Conservation (phyloP, 495 filamentous ascomycete genomes). For the Aspergillus sparsus region DNA sequence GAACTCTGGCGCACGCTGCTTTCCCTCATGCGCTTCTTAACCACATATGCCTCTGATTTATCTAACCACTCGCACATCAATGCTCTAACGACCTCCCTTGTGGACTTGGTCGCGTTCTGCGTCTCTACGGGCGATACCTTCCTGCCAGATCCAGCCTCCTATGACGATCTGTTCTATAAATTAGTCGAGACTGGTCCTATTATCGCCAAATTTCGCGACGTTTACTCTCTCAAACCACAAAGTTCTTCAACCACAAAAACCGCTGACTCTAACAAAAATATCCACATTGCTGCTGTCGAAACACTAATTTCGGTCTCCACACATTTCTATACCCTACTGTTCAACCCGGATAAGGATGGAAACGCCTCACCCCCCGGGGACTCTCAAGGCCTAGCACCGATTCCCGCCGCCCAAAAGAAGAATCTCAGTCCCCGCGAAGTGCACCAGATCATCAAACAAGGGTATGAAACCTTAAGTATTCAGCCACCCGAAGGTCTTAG, state of each 20-base stretch:
- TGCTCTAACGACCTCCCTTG: conserved; percentile 52
- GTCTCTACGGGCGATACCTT: conserved; percentile 89
- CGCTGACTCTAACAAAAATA: conserved; percentile 25
- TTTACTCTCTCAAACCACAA: conserved; percentile 50
- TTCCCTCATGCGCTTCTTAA: conserved; percentile 86
- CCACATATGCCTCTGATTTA: conserved; percentile 77
- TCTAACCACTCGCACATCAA: conserved; percentile 62
- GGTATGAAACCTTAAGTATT: conserved; percentile 90
- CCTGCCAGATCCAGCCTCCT: conserved; percentile 82
- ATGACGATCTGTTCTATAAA: conserved; percentile 98
- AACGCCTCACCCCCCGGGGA: conserved; percentile 34
- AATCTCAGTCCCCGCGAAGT: conserved; percentile 82
- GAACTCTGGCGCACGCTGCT: conserved; percentile 91
- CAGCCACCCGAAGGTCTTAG: conserved; percentile 81
- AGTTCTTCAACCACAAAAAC: conserved; percentile 19
- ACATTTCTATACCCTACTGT: conserved; percentile 84
- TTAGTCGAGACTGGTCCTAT: conserved; percentile 88
- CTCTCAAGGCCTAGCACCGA: conserved; percentile 24
- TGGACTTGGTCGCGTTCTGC: conserved; percentile 82
- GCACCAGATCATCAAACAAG: conserved; percentile 87
- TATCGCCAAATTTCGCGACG: conserved; percentile 78
- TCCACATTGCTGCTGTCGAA: conserved; percentile 63
- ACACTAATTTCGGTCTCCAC: conserved; percentile 80
- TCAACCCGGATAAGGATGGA: conserved; percentile 54
- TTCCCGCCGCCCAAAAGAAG: conserved; percentile 49